Conservation (phyloP, 805 yeast species). For the Hanseniaspora meyeri region DNA sequence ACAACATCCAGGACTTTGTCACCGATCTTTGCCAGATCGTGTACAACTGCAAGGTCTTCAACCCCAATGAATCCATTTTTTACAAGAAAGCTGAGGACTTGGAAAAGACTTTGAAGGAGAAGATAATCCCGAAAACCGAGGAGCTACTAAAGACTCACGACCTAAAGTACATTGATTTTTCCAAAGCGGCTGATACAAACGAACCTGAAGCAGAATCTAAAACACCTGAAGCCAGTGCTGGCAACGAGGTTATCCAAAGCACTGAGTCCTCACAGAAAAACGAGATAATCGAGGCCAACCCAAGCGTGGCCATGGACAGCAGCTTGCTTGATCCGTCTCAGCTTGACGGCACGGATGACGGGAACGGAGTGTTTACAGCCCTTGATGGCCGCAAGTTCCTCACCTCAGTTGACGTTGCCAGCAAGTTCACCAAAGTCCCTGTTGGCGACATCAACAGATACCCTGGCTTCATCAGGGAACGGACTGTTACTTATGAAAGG, state of each 20-base stretch:
- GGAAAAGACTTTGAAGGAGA: slow-evolving; percentile 34
- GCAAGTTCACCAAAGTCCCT: slow-evolving; percentile 6
- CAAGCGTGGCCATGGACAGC: not conserved
- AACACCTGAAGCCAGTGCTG: not conserved
- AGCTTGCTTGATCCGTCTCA: slow-evolving; percentile 4
- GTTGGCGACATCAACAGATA: slow-evolving; percentile 2
- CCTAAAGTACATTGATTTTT: not conserved
- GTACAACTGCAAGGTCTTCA: slow-evolving; percentile 82
- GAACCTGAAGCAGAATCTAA: not conserved
- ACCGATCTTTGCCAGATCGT: slow-evolving; percentile 71
- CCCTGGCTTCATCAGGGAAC: not conserved
- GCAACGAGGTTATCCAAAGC: not conserved
- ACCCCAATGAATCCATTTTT: slow-evolving; percentile 54
- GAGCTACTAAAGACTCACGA: not conserved
- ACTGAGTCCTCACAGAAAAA: not conserved
- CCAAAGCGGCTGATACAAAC: not conserved
- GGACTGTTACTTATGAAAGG: slow-evolving; percentile 10
- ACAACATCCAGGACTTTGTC: slow-evolving; percentile 52
- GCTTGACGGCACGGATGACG: slow-evolving; percentile 7
- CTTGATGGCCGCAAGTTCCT: slow-evolving; percentile 1
- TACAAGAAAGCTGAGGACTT: slow-evolving; percentile 43
- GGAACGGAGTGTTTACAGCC: slow-evolving; percentile 1
- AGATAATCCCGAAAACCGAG: slow-evolving; percentile 18
- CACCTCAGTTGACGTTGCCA: slow-evolving; percentile 5
- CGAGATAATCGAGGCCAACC: not conserved